Evolutionary conservation across 179 eudicot genomes (phyloP).

Genomic region (Kewa caespitosa): DNA sequence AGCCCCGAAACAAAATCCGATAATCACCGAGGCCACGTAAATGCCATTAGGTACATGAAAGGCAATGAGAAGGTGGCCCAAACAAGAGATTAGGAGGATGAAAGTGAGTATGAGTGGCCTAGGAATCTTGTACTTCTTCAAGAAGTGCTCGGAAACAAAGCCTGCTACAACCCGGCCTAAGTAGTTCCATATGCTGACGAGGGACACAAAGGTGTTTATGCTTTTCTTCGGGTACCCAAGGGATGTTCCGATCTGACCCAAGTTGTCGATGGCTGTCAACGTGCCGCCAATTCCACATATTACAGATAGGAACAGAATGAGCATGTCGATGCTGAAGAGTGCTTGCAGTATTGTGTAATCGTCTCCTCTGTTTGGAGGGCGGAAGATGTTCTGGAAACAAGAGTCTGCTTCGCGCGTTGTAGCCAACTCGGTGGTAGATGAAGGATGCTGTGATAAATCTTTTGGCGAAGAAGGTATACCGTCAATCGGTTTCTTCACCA

Average conservation of each 20-base stretch:
- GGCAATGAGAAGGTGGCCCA: conserved; percentile 32
- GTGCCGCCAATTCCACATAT: conserved; percentile 29
- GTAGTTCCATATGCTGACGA: conserved; percentile 35
- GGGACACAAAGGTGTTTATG: conserved; percentile 21
- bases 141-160: conserved; percentile 20
- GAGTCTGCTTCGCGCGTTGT: background rate
- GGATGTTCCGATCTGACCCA: conserved; percentile 30
- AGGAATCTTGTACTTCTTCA: conserved; percentile 25
- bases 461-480: background rate
- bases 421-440: background rate
- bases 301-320: conserved; percentile 12
- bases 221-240: conserved; percentile 26
- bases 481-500: background rate
- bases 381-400: conserved; percentile 24
- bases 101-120: conserved; percentile 24
- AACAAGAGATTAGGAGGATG: conserved; percentile 25
- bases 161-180: conserved; percentile 29
- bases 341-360: conserved; percentile 31
- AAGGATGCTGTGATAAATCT: background rate
- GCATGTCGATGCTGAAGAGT: conserved; percentile 28
- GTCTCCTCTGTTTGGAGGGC: conserved; percentile 28
- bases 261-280: conserved; percentile 30
- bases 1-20: conserved; percentile 31
- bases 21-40: conserved; percentile 19
- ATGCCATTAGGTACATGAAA: conserved; percentile 21